Evolutionary conservation across 2,329 filamentous ascomycete species (phyloP).

Genomic region (Hypoxylon sp.): DNA sequence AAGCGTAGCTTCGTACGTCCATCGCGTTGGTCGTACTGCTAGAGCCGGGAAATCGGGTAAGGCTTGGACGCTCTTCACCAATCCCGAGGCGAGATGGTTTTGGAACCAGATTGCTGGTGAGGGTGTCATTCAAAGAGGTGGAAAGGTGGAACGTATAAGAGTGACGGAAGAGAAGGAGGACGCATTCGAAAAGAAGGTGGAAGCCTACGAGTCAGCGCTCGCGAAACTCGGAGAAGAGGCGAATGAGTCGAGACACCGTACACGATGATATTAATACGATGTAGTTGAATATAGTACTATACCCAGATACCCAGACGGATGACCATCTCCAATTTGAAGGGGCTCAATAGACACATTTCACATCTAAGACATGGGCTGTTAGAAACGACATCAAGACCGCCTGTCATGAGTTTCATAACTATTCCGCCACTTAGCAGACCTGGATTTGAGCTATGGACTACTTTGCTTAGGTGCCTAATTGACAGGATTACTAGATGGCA

Average conservation of each 20-base stretch:
- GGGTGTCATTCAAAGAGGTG: conserved; percentile 50
- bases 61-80: conserved; percentile 87
- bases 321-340: neutral
- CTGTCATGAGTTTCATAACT: too few relatives aligned
- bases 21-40: conserved; percentile 90
- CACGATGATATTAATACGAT: neutral
- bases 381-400: too few relatives aligned
- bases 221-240: conserved; percentile 70
- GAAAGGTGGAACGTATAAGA: conserved; percentile 58
- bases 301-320: too few relatives aligned
- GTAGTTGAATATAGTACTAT: too few relatives aligned
- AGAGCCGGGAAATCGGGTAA: conserved; percentile 78
- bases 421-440: too few relatives aligned
- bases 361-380: too few relatives aligned
- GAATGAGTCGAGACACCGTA: conserved; percentile 9
- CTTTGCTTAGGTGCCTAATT: too few relatives aligned
- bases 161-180: conserved; percentile 51
- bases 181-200: conserved; percentile 59
- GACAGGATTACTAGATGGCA: too few relatives aligned
- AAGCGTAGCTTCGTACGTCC: conserved; percentile 84
- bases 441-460: too few relatives aligned
- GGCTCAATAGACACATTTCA: too few relatives aligned
- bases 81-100: conserved; percentile 90
- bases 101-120: conserved; percentile 78
- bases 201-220: conserved; percentile 65